Conservation (phyloP, 495 filamentous ascomycete species). For the Rostrohypoxylon terebratum region DNA sequence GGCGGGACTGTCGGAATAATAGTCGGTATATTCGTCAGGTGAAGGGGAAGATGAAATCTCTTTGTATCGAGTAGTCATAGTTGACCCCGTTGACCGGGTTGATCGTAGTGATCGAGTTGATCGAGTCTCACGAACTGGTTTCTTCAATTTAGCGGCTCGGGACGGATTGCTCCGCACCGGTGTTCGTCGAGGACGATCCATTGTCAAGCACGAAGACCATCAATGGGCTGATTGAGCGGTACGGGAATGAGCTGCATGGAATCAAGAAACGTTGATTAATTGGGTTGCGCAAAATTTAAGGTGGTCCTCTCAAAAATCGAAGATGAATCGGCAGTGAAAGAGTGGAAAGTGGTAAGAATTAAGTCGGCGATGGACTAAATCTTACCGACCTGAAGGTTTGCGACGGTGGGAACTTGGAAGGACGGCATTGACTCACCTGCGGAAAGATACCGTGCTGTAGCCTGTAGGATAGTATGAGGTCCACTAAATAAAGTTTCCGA, state of each 20-base stretch:
- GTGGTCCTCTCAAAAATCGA: neutral
- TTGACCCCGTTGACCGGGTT: conserved; percentile 33
- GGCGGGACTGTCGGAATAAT: neutral
- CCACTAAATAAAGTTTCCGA: conserved; percentile 38
- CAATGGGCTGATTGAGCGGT: conserved; percentile 15
- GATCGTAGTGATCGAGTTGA: neutral
- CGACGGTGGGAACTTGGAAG: conserved; percentile 1
- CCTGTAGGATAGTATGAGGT: conserved; percentile 19
- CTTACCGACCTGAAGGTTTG: conserved; percentile 2
- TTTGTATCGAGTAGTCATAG: conserved; percentile 34
- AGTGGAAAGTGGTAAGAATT: neutral
- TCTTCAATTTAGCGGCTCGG: conserved; percentile 45
- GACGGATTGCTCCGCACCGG: conserved; percentile 40
- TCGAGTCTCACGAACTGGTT: conserved; percentile 21
- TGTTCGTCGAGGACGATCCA: conserved; percentile 34
- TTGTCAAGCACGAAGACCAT: conserved; percentile 35
- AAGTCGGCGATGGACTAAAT: conserved; percentile 5
- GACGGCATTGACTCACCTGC: conserved; percentile 39
- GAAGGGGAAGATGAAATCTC: conserved; percentile 9
- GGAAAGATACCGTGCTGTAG: too few relatives aligned
- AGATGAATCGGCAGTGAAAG: neutral
- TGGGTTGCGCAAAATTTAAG: neutral
- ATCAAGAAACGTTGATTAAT: neutral
- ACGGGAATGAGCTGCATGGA: neutral
- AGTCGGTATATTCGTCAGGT: conserved; percentile 2